Evolutionary conservation across 352 stramenopile species (phyloP), one percentile per base, ranked within the genome.

Genomic region (Blastocystis hominis): DNA sequence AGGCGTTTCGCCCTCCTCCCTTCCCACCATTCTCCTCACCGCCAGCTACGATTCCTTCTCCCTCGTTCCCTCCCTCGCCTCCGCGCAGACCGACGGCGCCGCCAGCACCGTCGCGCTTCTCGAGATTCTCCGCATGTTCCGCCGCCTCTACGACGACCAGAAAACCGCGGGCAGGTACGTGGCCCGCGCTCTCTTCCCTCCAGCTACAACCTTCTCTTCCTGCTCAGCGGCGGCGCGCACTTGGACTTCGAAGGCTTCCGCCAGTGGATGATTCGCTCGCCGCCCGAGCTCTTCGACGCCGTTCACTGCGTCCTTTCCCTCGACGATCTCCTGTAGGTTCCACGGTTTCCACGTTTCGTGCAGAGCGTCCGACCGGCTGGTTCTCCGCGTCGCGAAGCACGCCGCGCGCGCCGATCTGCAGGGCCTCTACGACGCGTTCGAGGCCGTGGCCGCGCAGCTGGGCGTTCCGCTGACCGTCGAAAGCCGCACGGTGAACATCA

Each of bases 41-140:
- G 76, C 76, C 44, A 86, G 40, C 20, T 86, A 86, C 42, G 76
- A 86, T 20, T 44, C 59, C 42, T 86, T 86, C 63, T 61, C 76
- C 17, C 44, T 69, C 2, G 47, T 46, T 68, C 76, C 76, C 44
- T 86, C 76, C 77, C 76, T 86, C 3, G 20, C 76, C 56, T 20
- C 24, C 30, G 47, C 38, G 20, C 38, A 20, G 44, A 10, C 36
- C 10, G 76, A 86, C 42, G 61, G 61, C 34, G 75, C 75, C 13
- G 42, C 54, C 36, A n/a, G 20, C n/a, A 86, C 76, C 4, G 54
- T 86, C 20, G 53, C 36, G n/a, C 17, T 86, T 4, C 42, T 86
- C 15, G 61, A 55, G 24, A 38, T 86, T 13, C 40, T 59, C 36
- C 59, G 76, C 36, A 24, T 86, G 15, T 86, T 86, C 76, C 17